A percentile compares a stretch with the other conserved stretches of the same genome.
These are phyloP conservation scores for Flaveria bidentis DNA, from an alignment of 129 eudicot genomes.

Conservation along the genomic window DNA sequence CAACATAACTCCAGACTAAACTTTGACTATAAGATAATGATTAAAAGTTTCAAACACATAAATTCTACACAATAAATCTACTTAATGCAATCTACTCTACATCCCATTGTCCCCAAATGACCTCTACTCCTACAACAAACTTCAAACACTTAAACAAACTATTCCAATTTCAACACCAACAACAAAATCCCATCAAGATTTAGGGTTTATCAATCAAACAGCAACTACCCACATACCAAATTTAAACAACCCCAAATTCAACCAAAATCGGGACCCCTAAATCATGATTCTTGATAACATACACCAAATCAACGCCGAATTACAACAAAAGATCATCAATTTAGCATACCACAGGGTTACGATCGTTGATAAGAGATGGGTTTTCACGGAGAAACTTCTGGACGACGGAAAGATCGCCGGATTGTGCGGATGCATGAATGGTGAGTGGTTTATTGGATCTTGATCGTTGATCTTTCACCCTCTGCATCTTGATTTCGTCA, in stretches of 20 bases:
- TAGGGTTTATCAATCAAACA: not conserved
- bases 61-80: too few species aligned
- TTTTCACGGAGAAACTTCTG: conserved; percentile 18
- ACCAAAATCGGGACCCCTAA: not conserved
- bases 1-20: not conserved
- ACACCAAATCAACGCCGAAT: not conserved
- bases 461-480: conserved; percentile 16
- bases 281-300: not conserved
- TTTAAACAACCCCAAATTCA: not conserved
- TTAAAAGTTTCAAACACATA: too few species aligned
- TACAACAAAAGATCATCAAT: too few species aligned
- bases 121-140: not conserved
- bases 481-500: conserved; percentile 4
- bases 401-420: conserved; percentile 11
- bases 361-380: conserved; percentile 15
- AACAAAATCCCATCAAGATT: not conserved
- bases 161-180: not conserved
- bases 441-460: not conserved
- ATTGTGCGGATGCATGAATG: conserved; percentile 17
- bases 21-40: too few species aligned
- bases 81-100: too few species aligned
- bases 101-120: too few species aligned
- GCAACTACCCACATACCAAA: too few species aligned
- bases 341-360: conserved; percentile 11
- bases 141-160: not conserved